Conservation (phyloP, 2,329 filamentous ascomycete genomes). For the Hymenoscyphus infarciens region DNA sequence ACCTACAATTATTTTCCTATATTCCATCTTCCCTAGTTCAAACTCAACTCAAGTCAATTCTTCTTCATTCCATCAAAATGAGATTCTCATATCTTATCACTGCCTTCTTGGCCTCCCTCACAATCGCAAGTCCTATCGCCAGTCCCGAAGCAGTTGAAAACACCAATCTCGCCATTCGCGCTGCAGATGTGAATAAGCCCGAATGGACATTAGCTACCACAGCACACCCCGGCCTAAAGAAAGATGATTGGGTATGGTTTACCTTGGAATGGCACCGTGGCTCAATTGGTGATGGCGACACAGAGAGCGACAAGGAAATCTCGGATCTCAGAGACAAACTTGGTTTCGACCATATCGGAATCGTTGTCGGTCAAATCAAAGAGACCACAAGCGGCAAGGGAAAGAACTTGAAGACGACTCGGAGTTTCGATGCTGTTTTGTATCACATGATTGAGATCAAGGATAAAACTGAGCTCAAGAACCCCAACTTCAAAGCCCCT, state of each 20-base stretch:
- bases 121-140: slow-evolving; percentile 3
- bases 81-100: slow-evolving; percentile 6
- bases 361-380: background rate
- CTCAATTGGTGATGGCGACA: background rate
- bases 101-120: background rate
- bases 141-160: background rate
- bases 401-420: background rate
- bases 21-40: background rate
- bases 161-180: background rate
- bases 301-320: background rate
- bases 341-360: slow-evolving; percentile 3
- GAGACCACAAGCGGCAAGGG: background rate
- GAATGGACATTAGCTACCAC: background rate
- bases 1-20: background rate
- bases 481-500: background rate
- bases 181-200: background rate
- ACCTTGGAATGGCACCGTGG: background rate
- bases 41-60: background rate
- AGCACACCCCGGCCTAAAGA: background rate
- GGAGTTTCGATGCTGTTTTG: background rate
- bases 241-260: background rate
- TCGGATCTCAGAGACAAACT: background rate
- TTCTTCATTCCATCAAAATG: background rate
- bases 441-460: background rate
- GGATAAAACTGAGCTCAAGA: background rate